A percentile compares a stretch with the other conserved stretches of the same genome.
phyloP scores from a whole-genome alignment of 2,329 filamentous ascomycete genomes.

The Eurotiales sp. region DNA sequence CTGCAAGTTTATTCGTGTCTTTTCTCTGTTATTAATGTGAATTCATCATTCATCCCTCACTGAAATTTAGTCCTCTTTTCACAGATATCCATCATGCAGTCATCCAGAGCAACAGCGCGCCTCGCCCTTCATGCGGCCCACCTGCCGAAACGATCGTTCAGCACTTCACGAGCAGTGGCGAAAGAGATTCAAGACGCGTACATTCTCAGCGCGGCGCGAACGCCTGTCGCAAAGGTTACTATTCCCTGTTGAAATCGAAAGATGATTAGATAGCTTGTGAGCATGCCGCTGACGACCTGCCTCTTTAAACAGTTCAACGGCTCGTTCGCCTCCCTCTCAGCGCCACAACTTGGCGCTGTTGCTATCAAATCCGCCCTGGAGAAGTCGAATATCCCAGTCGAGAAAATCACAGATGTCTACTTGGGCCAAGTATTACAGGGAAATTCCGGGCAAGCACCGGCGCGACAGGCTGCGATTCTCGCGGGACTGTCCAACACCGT shows the following conservation, averaged over 20 bases:
- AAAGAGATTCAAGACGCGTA: constrained; percentile 86
- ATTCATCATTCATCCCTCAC: not conserved
- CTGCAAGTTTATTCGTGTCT: not conserved
- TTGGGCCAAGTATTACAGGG: constrained; percentile 94
- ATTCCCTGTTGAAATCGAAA: constrained; percentile 2
- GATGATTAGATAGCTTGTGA: too few relatives aligned
- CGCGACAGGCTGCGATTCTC: constrained; percentile 84
- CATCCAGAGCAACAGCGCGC: constrained; percentile 25
- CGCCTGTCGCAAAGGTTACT: constrained; percentile 78
- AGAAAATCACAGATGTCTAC: constrained; percentile 86
- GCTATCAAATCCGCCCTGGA: constrained; percentile 88
- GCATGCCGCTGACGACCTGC: too few relatives aligned
- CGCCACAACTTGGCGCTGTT: constrained; percentile 81
- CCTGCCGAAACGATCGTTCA: constrained; percentile 50
- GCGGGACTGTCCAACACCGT: constrained; percentile 76
- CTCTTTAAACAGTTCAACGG: constrained; percentile 81
- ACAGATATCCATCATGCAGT: constrained; percentile 19
- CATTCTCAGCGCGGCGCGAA: constrained; percentile 85
- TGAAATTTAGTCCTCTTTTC: too few relatives aligned
- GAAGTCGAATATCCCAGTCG: constrained; percentile 76
- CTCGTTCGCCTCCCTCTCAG: constrained; percentile 75
- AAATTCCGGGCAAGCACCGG: constrained; percentile 81
- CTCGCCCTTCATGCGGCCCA: constrained; percentile 39
- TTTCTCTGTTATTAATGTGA: constrained; percentile 2
- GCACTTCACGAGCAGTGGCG: constrained; percentile 43